These are phyloP conservation scores for Kurtzmaniella quercitrusa DNA, from an alignment of 1,139 yeast species.

Conservation along the genomic window DNA sequence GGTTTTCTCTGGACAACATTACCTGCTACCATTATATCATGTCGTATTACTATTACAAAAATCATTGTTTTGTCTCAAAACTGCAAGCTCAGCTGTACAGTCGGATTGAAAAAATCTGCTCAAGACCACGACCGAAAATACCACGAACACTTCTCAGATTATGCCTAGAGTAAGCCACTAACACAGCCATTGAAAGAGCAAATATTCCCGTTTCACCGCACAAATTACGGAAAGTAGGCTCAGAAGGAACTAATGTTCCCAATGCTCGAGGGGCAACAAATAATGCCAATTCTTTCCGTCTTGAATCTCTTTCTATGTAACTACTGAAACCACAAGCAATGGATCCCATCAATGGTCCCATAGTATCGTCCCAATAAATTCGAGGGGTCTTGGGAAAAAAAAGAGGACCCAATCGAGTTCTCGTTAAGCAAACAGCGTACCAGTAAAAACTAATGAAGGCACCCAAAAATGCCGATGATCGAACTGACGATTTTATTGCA, in stretches of 20 bases:
- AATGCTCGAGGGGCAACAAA: conserved; percentile 38
- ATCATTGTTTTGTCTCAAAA: no score
- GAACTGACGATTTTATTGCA: conserved; percentile 21
- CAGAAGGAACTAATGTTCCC: conserved; percentile 30
- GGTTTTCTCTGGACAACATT: no score
- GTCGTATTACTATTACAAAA: no score
- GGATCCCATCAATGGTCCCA: conserved; percentile 28
- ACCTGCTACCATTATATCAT: no score
- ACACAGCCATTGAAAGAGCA: conserved; percentile 30
- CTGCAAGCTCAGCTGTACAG: conserved; percentile 13
- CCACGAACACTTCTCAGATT: conserved; percentile 31
- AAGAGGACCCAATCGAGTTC: conserved; percentile 27
- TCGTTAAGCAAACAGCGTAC: conserved; percentile 36
- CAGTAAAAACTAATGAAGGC: conserved; percentile 30
- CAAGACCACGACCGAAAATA: conserved; percentile 31
- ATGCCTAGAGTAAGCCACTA: conserved; percentile 29
- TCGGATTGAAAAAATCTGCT: conserved; percentile 16
- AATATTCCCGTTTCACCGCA: conserved; percentile 26
- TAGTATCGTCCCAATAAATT: conserved; percentile 27
- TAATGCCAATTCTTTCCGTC: conserved; percentile 38
- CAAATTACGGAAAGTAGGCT: conserved; percentile 22
- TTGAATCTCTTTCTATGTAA: conserved; percentile 28
- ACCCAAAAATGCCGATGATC: conserved; percentile 34
- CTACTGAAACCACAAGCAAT: conserved; percentile 32
- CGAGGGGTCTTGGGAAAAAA: conserved; percentile 27